A percentile compares a stretch with the other conserved stretches of the same genome.
Conservation (phyloP, 2,329 filamentous ascomycete genomes). For the Alternaria arborescens region DNA sequence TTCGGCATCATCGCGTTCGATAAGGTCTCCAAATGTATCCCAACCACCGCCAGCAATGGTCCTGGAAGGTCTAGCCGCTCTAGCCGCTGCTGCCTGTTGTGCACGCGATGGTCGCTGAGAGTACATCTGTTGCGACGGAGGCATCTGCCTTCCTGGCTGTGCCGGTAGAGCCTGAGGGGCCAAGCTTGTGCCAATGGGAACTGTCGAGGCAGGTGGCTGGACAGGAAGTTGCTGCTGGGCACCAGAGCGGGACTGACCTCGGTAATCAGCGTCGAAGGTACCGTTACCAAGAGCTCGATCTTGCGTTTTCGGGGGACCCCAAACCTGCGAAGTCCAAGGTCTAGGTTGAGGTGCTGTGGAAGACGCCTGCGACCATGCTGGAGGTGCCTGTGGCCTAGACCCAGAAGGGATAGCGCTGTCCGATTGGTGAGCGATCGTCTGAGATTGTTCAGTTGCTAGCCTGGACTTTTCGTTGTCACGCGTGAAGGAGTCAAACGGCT, state of each 20-base stretch:
- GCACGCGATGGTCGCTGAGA: constrained; percentile 25
- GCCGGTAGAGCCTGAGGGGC: constrained; percentile 26
- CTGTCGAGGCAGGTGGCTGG: constrained; percentile 35
- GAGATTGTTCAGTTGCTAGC: constrained; percentile 27
- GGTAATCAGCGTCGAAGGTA: constrained; percentile 73
- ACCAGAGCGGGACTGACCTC: constrained; percentile 55
- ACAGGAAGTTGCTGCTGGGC: constrained; percentile 39
- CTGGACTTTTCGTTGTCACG: constrained; percentile 32
- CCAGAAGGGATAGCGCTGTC: constrained; percentile 27
- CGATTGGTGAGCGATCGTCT: constrained; percentile 25
- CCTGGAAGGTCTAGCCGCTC: constrained; percentile 39
- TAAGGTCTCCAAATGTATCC: constrained; percentile 44
- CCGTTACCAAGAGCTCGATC: constrained; percentile 79
- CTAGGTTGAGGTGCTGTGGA: constrained; percentile 37
- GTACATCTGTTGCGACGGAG: constrained; percentile 33
- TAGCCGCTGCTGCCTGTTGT: constrained; percentile 21
- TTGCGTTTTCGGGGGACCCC: constrained; percentile 73
- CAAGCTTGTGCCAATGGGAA: constrained; percentile 34
- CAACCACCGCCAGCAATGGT: constrained; percentile 43
- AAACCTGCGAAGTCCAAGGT: constrained; percentile 65
- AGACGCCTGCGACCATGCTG: constrained; percentile 41
- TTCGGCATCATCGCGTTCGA: constrained; percentile 41
- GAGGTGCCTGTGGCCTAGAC: constrained; percentile 38
- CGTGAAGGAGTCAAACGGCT: constrained; percentile 29
- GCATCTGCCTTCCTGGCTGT: constrained; percentile 28